Evolutionary conservation across 2,329 filamentous ascomycete genomes (phyloP).

Genomic region (Fusarium sp.): DNA sequence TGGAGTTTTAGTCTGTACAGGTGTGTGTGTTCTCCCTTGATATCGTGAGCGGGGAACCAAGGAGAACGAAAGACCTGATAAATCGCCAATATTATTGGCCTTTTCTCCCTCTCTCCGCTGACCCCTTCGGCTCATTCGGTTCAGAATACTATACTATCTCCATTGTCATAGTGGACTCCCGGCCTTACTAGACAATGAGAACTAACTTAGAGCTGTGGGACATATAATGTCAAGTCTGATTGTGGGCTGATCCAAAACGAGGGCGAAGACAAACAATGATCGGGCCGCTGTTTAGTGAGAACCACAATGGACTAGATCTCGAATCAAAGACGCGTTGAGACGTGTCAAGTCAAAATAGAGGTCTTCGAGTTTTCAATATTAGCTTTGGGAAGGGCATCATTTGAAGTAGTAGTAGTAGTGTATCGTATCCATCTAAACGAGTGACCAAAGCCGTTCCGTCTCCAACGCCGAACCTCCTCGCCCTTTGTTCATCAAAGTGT

Average conservation of each 20-base stretch:
- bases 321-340: conserved; percentile 20
- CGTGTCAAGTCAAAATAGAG: conserved; percentile 26
- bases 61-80: conserved; percentile 26
- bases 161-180: conserved; percentile 20
- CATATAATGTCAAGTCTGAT: neutral
- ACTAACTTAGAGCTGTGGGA: conserved; percentile 16
- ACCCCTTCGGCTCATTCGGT: conserved; percentile 8
- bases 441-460: conserved; percentile 47
- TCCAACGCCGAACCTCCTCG: conserved; percentile 45
- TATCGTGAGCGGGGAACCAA: conserved; percentile 16
- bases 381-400: conserved; percentile 38
- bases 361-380: conserved; percentile 9
- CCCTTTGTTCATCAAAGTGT: conserved; percentile 22
- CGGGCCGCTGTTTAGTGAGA: conserved; percentile 20
- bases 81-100: conserved; percentile 39
- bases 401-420: conserved; percentile 26
- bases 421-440: conserved; percentile 42
- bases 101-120: conserved; percentile 30
- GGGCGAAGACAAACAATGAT: conserved; percentile 17
- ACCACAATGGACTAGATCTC: neutral
- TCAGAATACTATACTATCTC: conserved; percentile 13
- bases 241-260: conserved; percentile 9
- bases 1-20: neutral
- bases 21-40: conserved; percentile 25
- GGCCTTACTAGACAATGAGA: conserved; percentile 20